Percentiles rank a stretch among this genome's conserved stretches.
Conservation (phyloP, 2,329 filamentous ascomycete species). For the Xylaria sp. region DNA sequence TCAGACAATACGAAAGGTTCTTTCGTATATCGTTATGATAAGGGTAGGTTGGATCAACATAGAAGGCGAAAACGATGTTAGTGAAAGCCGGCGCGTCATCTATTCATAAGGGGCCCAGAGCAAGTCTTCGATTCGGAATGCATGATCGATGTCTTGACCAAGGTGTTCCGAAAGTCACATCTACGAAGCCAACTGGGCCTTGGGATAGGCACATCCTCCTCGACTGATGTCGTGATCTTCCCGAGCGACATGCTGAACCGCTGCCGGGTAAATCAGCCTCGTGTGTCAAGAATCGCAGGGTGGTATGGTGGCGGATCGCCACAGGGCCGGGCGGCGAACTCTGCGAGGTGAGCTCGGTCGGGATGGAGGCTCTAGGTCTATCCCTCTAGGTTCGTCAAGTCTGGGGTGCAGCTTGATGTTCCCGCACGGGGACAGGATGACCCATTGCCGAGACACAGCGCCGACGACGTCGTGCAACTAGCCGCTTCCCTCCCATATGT, state of each 20-base stretch:
- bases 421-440: not conserved
- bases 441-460: not conserved
- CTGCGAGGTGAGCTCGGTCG: not conserved
- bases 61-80: slow-evolving; percentile 3
- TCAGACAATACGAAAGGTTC: not conserved
- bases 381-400: not conserved
- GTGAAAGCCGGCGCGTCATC: not conserved
- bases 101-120: not conserved
- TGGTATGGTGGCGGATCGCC: slow-evolving; percentile 5
- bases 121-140: not conserved
- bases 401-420: not conserved
- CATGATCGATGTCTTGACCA: not conserved
- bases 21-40: not conserved
- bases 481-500: not conserved
- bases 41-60: not conserved
- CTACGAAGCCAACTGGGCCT: not conserved
- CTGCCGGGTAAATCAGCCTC: slow-evolving; percentile 24
- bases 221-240: slow-evolving; percentile 6
- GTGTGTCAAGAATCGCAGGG: slow-evolving; percentile 19
- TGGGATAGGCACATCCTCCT: slow-evolving; percentile 10
- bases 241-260: slow-evolving; percentile 8
- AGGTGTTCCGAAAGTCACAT: not conserved
- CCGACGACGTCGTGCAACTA: not conserved
- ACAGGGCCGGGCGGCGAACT: not conserved
- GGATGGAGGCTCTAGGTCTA: not conserved